These are phyloP conservation scores for Thuja plicata DNA, from an alignment of 83 land plant species.

Conservation along the genomic window DNA sequence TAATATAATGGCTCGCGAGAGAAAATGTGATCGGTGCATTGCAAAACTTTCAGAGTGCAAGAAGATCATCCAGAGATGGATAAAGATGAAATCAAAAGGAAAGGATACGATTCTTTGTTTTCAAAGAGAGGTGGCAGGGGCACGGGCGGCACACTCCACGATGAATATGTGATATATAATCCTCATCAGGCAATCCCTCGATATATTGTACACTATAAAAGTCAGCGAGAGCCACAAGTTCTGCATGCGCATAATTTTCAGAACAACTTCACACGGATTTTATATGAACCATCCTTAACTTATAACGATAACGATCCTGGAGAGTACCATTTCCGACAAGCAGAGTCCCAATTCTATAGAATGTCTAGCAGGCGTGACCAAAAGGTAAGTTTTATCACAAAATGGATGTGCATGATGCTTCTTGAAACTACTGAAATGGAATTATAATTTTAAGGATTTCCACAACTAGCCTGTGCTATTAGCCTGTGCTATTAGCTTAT, in stretches of 20 bases:
- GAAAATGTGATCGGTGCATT: background rate
- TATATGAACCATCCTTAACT: background rate
- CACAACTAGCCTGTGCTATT: background rate
- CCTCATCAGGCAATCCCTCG: slow-evolving; percentile 3
- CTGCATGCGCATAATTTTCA: background rate
- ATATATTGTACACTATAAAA: background rate
- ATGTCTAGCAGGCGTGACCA: slow-evolving; percentile 3
- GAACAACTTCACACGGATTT: background rate
- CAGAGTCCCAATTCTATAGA: slow-evolving; percentile 15
- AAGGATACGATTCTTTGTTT: slow-evolving; percentile 16
- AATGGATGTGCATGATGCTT: background rate
- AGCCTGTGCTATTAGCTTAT: background rate
- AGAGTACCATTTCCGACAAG: slow-evolving; percentile 14
- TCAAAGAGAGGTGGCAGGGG: slow-evolving; percentile 8
- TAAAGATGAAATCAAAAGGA: background rate
- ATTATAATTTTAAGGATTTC: background rate
- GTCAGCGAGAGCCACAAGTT: background rate
- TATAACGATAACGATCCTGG: background rate
- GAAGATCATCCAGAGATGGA: slow-evolving; percentile 11
- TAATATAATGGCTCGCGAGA: no score
- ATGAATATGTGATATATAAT: slow-evolving; percentile 14
- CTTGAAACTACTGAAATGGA: background rate
- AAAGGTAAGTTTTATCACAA: background rate
- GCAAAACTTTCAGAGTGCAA: background rate
- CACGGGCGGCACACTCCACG: slow-evolving; percentile 1